Evolutionary conservation across 1,139 yeast species (phyloP).

Genomic region (Debaryomycetaceae sp.): DNA sequence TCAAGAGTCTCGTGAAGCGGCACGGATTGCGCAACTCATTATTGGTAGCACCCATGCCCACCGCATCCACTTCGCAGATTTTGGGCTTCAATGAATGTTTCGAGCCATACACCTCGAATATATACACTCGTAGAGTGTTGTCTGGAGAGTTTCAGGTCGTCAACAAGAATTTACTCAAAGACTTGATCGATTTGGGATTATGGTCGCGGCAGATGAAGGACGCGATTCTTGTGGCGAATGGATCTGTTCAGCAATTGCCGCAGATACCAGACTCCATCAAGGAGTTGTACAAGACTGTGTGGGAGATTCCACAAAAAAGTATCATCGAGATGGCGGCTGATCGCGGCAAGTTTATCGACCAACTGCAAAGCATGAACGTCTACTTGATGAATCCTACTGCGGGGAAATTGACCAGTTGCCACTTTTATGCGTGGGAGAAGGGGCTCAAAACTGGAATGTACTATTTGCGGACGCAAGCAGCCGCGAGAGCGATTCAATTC

Average conservation of each 20-base stretch:
- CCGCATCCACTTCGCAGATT: constrained; percentile 88
- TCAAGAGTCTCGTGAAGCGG: constrained; percentile 48
- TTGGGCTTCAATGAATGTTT: constrained; percentile 85
- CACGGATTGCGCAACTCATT: constrained; percentile 75
- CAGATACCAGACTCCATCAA: constrained; percentile 71
- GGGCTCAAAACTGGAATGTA: constrained; percentile 98
- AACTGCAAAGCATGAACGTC: constrained; percentile 85
- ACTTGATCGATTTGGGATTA: constrained; percentile 69
- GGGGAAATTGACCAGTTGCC: constrained; percentile 95
- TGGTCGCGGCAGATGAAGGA: constrained; percentile 81
- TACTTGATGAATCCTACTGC: constrained; percentile 79
- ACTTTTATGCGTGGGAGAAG: constrained; percentile 94
- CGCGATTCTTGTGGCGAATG: constrained; percentile 66
- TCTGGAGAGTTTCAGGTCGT: constrained; percentile 88
- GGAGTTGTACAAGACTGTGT: constrained; percentile 80
- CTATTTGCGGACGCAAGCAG: constrained; percentile 91
- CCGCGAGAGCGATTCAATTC: constrained; percentile 87
- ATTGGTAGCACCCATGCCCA: constrained; percentile 89
- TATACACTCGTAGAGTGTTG: constrained; percentile 74
- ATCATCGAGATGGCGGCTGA: constrained; percentile 95
- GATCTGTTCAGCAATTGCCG: constrained; percentile 74
- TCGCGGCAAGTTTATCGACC: constrained; percentile 87
- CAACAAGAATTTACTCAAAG: constrained; percentile 72
- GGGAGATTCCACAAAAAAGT: constrained; percentile 89
- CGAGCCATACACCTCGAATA: constrained; percentile 84